A percentile compares a stretch with the other conserved stretches of the same genome.
These are phyloP conservation scores for Ustilago tritici DNA, from an alignment of 1,284 basidiomycete species.

Conservation along the genomic window DNA sequence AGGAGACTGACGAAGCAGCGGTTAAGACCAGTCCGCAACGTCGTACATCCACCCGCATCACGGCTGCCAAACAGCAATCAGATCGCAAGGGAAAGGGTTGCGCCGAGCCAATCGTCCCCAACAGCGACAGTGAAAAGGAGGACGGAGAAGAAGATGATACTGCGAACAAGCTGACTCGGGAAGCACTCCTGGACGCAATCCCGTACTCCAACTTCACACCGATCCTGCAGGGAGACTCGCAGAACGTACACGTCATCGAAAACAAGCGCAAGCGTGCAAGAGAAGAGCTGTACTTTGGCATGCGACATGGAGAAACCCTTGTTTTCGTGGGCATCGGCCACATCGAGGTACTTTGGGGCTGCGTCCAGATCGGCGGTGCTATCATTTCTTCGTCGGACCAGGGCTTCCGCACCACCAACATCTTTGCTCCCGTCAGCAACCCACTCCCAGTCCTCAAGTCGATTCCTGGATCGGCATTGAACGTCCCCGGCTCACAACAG, in stretches of 20 bases:
- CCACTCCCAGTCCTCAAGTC: constrained; percentile 38
- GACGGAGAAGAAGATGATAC: neutral
- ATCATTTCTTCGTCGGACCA: constrained; percentile 16
- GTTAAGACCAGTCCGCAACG: neutral
- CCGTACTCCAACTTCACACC: constrained; percentile 40
- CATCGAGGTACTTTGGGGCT: constrained; percentile 31
- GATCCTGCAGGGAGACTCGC: constrained; percentile 8
- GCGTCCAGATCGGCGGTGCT: constrained; percentile 39
- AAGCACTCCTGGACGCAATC: constrained; percentile 30
- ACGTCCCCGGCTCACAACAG: neutral
- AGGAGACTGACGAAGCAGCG: neutral
- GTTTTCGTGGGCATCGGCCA: constrained; percentile 38
- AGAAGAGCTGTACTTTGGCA: constrained; percentile 33
- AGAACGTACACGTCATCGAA: constrained; percentile 21
- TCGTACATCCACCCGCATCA: neutral
- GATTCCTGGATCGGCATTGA: neutral
- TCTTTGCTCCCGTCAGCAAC: constrained; percentile 40
- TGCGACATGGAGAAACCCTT: constrained; percentile 30
- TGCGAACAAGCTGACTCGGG: constrained; percentile 6
- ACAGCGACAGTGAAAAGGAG: constrained; percentile 1
- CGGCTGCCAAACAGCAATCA: neutral
- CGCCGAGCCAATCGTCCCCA: constrained; percentile 5
- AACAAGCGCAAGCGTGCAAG: constrained; percentile 37
- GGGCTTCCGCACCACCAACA: constrained; percentile 24
- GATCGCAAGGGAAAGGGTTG: constrained; percentile 14